Evolutionary conservation across 768 basidiomycete genomes (phyloP).

Genomic region (Leccinum barrowsii): DNA sequence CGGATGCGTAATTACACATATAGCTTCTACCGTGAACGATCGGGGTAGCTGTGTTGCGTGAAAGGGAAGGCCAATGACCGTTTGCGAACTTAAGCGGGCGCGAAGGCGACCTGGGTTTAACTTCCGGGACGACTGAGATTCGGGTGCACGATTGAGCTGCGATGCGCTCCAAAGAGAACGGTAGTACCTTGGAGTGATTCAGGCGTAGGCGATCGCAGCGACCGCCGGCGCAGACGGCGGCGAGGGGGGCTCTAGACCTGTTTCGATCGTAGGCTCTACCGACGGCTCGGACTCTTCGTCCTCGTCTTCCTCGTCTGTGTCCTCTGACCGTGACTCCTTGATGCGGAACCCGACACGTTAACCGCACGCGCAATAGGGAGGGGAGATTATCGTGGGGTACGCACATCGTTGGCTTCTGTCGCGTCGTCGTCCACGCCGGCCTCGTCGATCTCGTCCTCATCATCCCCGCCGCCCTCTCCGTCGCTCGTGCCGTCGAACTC

Average conservation of each 20-base stretch:
- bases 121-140: slow-evolving; percentile 19
- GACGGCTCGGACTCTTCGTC: slow-evolving; percentile 45
- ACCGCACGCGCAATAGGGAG: background rate
- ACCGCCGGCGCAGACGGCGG: slow-evolving; percentile 28
- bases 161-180: background rate
- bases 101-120: slow-evolving; percentile 44
- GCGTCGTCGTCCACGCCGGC: slow-evolving; percentile 56
- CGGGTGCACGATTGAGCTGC: slow-evolving; percentile 18
- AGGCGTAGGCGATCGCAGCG: slow-evolving; percentile 12
- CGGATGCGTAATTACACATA: slow-evolving; percentile 88
- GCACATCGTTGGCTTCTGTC: slow-evolving; percentile 69
- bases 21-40: slow-evolving; percentile 83
- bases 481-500: slow-evolving; percentile 49
- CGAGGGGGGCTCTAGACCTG: slow-evolving; percentile 26
- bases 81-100: slow-evolving; percentile 51
- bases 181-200: slow-evolving; percentile 34
- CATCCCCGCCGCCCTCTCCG: slow-evolving; percentile 37
- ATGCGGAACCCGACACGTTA: slow-evolving; percentile 5
- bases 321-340: slow-evolving; percentile 57
- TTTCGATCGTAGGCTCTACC: slow-evolving; percentile 29
- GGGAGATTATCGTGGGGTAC: slow-evolving; percentile 21
- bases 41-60: slow-evolving; percentile 39
- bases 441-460: slow-evolving; percentile 52
- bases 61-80: slow-evolving; percentile 37
- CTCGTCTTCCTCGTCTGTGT: slow-evolving; percentile 57